Percentiles rank a stretch among this genome's conserved stretches.
Evolutionary conservation across 2,329 filamentous ascomycete species (phyloP).

Genomic region (Huntiella decipiens): DNA sequence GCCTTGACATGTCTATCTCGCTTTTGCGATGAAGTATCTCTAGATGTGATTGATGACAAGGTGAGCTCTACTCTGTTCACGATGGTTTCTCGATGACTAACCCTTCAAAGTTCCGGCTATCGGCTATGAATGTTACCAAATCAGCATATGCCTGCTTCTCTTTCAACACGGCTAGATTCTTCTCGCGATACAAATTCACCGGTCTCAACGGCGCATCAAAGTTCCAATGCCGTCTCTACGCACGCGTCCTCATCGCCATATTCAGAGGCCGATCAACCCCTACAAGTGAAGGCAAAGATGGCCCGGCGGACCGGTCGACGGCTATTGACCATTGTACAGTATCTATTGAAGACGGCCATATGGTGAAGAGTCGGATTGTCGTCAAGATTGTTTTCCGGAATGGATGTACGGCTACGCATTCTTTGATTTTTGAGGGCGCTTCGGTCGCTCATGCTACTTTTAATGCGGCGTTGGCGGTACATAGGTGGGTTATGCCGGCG

Average conservation of each 20-base stretch:
- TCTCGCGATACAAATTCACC: slow-evolving; percentile 51
- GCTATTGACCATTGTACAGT: slow-evolving; percentile 59
- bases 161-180: slow-evolving; percentile 49
- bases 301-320: slow-evolving; percentile 33
- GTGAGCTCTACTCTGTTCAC: slow-evolving; percentile 51
- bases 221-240: slow-evolving; percentile 56
- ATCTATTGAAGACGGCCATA: slow-evolving; percentile 49
- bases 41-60: slow-evolving; percentile 52
- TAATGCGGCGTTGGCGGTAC: slow-evolving; percentile 42
- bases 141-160: slow-evolving; percentile 60
- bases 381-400: slow-evolving; percentile 57
- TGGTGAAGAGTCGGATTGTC: slow-evolving; percentile 54
- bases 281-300: slow-evolving; percentile 38
- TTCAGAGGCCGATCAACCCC: slow-evolving; percentile 49
- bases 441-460: slow-evolving; percentile 64
- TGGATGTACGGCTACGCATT: slow-evolving; percentile 59
- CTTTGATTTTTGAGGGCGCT: slow-evolving; percentile 53
- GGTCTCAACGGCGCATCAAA: slow-evolving; percentile 28
- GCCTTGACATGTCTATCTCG: slow-evolving; percentile 55
- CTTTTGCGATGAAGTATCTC: slow-evolving; percentile 60
- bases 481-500: slow-evolving; percentile 55
- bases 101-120: slow-evolving; percentile 44
- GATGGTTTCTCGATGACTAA: slow-evolving; percentile 39
- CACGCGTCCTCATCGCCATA: slow-evolving; percentile 40
- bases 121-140: slow-evolving; percentile 61